Evolutionary conservation across 2,329 filamentous ascomycete species (phyloP), one percentile per base, ranked within the genome.

Genomic region (Hymenoscyphus infarciens): DNA sequence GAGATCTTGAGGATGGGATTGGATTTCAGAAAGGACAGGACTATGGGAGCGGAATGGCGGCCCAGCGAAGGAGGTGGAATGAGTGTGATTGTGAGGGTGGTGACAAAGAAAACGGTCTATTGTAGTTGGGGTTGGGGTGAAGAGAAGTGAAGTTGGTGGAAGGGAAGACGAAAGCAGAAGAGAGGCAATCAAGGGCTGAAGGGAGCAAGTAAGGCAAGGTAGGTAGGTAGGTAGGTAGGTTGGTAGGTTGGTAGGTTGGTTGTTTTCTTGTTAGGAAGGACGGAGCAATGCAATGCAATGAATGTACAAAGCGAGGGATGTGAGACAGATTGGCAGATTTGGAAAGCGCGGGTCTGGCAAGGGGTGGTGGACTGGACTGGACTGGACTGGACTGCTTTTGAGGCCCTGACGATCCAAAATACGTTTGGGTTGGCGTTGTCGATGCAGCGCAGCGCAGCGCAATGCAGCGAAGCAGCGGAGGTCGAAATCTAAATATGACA

Each of bases 11-110:
- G 61, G 16, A n/a, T 19, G 19, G 39, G 10, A 49, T 19, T 16
- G n/a, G 25, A 27, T 19, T 61, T 58, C 67, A 61, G 65, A 66
- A 70, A 69, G 54, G 68, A 69, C 62, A 61, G 60, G 56, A 66
- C 11, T 38, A 61, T 38, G 54, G 57, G 55, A 39, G 31, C 16
- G 35, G 38, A 56, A 55, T 57, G 19, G 35, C 38, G 25, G 3
- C 38, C 53, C 38, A 52, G 52, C 11, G 19, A 42, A 35, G 31
- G 38, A 31, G 8, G 27, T 31, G 38, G 22, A 52, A 13, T 22
- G 45, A 25, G 11, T 38, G 11, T 38, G 45, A 25, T 1, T 38
- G 11, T 38, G 55, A 39, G 13, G 58, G 22, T 39, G 29, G 29
- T 31, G 55, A 55, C 45, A 52, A 52, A 52, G 19, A 52, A 25